Percentiles rank a stretch among this genome's conserved stretches.
phyloP scores from a whole-genome alignment of 2,329 filamentous ascomycete species.

The Fusarium tjaetaba region DNA sequence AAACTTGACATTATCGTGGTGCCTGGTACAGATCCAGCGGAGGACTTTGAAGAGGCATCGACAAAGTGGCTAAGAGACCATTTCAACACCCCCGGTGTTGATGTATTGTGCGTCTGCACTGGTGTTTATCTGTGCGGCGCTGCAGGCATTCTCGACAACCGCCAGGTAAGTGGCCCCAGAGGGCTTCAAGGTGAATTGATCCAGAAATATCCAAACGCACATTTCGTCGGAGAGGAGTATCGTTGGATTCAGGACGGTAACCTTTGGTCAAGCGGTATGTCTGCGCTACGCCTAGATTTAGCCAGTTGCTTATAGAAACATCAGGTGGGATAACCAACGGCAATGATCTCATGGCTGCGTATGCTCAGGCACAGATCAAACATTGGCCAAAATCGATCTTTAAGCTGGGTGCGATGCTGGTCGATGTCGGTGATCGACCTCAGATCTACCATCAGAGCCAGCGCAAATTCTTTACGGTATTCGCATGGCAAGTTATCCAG shows the following conservation, averaged over 20 bases:
- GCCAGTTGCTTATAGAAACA: background rate
- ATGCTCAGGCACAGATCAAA: constrained; percentile 55
- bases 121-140: constrained; percentile 59
- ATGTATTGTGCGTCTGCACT: constrained; percentile 63
- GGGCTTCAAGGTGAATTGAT: constrained; percentile 53
- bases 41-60: constrained; percentile 46
- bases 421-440: constrained; percentile 60
- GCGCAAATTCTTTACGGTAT: constrained; percentile 45
- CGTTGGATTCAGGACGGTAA: constrained; percentile 64
- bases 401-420: constrained; percentile 55
- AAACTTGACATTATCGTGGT: constrained; percentile 61
- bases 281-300: background rate
- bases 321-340: constrained; percentile 65
- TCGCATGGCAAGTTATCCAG: constrained; percentile 53
- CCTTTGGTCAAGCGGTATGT: constrained; percentile 64
- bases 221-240: constrained; percentile 57
- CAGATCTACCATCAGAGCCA: constrained; percentile 55
- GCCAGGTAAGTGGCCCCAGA: constrained; percentile 58
- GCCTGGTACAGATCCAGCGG: constrained; percentile 59
- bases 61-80: constrained; percentile 58
- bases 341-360: constrained; percentile 65
- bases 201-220: constrained; percentile 51
- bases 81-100: constrained; percentile 50
- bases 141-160: constrained; percentile 59
- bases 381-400: constrained; percentile 56